Conservation (phyloP, 2,329 filamentous ascomycete species). For the Sporothrix euskadiensis region DNA sequence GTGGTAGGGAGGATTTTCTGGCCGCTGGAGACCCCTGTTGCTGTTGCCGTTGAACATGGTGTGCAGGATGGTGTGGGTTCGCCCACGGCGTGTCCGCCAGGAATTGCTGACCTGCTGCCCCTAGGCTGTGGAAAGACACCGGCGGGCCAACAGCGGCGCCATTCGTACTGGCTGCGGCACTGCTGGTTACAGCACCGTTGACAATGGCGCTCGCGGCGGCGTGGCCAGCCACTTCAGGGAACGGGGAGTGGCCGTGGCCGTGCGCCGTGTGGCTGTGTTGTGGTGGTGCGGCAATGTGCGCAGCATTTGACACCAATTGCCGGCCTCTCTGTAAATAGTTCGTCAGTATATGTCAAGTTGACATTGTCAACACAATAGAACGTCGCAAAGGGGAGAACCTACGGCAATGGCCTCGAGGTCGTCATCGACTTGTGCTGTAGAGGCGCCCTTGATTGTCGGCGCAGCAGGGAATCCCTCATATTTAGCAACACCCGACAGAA, state of each 20-base stretch:
- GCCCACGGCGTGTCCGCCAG: conserved; percentile 90
- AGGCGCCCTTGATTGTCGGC: conserved; percentile 76
- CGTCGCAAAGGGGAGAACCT: conserved; percentile 41
- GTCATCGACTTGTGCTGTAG: conserved; percentile 73
- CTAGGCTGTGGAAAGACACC: conserved; percentile 51
- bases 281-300: conserved; percentile 3
- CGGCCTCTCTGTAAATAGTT: conserved; percentile 16
- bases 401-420: conserved; percentile 90
- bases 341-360: neutral
- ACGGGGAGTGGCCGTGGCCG: conserved; percentile 27
- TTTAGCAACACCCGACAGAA: conserved; percentile 87
- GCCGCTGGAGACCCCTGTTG: conserved; percentile 22
- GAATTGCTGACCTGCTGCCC: conserved; percentile 79
- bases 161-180: neutral
- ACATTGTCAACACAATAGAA: too few relatives aligned
- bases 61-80: conserved; percentile 77
- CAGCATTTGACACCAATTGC: neutral
- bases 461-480: conserved; percentile 95
- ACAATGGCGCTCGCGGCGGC: neutral
- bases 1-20: neutral
- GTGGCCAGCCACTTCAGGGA: conserved; percentile 8
- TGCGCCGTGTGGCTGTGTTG: conserved; percentile 34
- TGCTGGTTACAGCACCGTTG: neutral
- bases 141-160: neutral
- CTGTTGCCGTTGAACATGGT: conserved; percentile 39